Conservation (phyloP, 2,329 filamentous ascomycete species). For the Colletotrichum somersetense region DNA sequence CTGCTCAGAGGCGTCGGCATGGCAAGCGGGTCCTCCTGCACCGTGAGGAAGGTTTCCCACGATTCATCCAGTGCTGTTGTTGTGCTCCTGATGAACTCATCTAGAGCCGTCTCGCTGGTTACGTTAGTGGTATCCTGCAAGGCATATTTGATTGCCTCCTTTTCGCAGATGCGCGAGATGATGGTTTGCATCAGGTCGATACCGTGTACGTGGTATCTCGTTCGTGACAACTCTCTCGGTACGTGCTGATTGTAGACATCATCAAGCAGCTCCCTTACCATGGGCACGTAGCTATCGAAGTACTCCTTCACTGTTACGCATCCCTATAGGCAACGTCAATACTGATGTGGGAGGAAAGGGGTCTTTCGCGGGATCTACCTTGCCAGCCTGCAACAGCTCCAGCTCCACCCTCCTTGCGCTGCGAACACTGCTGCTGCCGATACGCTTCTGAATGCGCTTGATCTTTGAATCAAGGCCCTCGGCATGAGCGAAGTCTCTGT, state of each 20-base stretch:
- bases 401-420: conserved; percentile 64
- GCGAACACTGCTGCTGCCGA: conserved; percentile 52
- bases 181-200: conserved; percentile 57
- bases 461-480: conserved; percentile 52
- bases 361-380: conserved; percentile 52
- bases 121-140: neutral
- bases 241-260: conserved; percentile 53
- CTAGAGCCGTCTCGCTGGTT: conserved; percentile 19
- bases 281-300: conserved; percentile 57
- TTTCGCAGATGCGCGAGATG: conserved; percentile 47
- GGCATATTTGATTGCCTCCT: conserved; percentile 14
- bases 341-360: conserved; percentile 2
- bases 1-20: neutral
- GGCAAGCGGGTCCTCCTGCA: neutral
- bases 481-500: conserved; percentile 50
- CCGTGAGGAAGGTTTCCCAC: conserved; percentile 8
- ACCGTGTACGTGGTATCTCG: conserved; percentile 57
- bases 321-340: conserved; percentile 50
- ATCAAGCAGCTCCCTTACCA: conserved; percentile 58
- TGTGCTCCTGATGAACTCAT: conserved; percentile 39
- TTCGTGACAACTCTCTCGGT: conserved; percentile 48
- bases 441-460: conserved; percentile 51
- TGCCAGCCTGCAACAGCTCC: conserved; percentile 64
- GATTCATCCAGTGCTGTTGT: conserved; percentile 26
- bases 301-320: conserved; percentile 52